Percentiles rank a stretch among this genome's conserved stretches.
Evolutionary conservation across 192 early-diverging fungal species (phyloP).

Genomic region (Podila horticola): DNA sequence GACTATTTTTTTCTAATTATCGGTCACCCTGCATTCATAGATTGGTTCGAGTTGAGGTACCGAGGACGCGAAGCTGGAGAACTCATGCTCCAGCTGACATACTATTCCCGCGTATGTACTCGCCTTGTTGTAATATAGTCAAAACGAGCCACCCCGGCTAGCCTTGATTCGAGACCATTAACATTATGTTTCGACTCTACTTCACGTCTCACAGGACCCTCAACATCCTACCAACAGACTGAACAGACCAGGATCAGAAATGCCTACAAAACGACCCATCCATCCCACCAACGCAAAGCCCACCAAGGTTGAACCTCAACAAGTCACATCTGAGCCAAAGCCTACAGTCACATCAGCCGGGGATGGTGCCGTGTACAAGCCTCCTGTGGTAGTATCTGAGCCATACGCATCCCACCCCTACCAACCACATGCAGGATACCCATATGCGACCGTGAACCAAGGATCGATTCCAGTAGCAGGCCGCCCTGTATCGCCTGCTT

Average conservation of each 20-base stretch:
- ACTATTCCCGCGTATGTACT: slow-evolving; percentile 27
- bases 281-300: slow-evolving; percentile 4
- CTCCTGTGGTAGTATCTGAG: not conserved
- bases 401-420: not conserved
- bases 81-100: slow-evolving; percentile 46
- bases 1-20: not conserved
- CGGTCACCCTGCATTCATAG: slow-evolving; percentile 6
- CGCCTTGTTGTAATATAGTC: not conserved
- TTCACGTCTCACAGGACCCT: slow-evolving; percentile 17
- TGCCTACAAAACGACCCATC: slow-evolving; percentile 18
- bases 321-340: not conserved
- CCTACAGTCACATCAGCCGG: not conserved
- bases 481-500: not conserved
- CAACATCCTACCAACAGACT: slow-evolving; percentile 15
- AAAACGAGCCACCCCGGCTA: too few species aligned
- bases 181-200: too few species aligned
- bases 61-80: slow-evolving; percentile 43
- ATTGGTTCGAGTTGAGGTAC: slow-evolving; percentile 42
- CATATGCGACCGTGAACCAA: not conserved
- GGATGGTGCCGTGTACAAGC: not conserved
- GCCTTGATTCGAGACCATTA: not conserved
- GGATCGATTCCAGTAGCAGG: not conserved
- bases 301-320: not conserved
- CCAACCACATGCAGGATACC: not conserved
- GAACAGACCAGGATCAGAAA: slow-evolving; percentile 8